Conservation (phyloP, 352 stramenopile species). For the Nothophytophthora sp. region DNA sequence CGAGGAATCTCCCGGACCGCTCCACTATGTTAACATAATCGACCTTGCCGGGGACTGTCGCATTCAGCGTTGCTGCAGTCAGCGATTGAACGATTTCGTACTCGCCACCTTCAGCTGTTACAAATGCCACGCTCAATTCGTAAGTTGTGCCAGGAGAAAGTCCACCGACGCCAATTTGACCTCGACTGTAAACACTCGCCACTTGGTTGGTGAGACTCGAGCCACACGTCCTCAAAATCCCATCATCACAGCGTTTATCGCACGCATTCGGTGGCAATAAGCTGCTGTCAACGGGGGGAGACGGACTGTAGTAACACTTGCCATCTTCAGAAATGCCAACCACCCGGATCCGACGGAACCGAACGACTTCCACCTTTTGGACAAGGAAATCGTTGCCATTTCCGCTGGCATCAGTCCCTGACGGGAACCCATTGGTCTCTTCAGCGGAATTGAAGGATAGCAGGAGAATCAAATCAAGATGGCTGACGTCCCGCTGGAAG, state of each 20-base stretch:
- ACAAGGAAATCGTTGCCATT: conserved; percentile 46
- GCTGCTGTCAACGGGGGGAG: neutral
- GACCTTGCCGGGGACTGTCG: conserved; percentile 41
- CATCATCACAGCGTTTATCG: conserved; percentile 16
- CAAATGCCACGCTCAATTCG: conserved; percentile 31
- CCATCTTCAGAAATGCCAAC: conserved; percentile 35
- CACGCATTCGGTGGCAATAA: conserved; percentile 10
- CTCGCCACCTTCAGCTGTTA: conserved; percentile 24
- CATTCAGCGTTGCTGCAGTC: conserved; percentile 25
- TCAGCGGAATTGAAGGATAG: conserved; percentile 32
- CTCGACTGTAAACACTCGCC: conserved; percentile 34
- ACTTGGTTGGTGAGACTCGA: conserved; percentile 8
- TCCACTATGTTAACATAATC: conserved; percentile 31
- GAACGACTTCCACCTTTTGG: conserved; percentile 19
- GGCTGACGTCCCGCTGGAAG: conserved; percentile 18
- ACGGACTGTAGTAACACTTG: conserved; percentile 43
- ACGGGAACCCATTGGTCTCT: conserved; percentile 15
- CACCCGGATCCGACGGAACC: conserved; percentile 3
- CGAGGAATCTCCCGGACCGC: conserved; percentile 20
- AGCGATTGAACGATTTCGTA: conserved; percentile 32
- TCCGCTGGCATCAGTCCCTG: conserved; percentile 26
- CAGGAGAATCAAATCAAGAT: conserved; percentile 26
- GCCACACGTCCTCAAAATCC: conserved; percentile 18
- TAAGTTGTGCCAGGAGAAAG: conserved; percentile 35
- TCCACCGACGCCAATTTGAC: conserved; percentile 33